Percentiles rank a stretch among this genome's conserved stretches.
phyloP scores from a whole-genome alignment of 768 basidiomycete species.

The Lactarius indigo region DNA sequence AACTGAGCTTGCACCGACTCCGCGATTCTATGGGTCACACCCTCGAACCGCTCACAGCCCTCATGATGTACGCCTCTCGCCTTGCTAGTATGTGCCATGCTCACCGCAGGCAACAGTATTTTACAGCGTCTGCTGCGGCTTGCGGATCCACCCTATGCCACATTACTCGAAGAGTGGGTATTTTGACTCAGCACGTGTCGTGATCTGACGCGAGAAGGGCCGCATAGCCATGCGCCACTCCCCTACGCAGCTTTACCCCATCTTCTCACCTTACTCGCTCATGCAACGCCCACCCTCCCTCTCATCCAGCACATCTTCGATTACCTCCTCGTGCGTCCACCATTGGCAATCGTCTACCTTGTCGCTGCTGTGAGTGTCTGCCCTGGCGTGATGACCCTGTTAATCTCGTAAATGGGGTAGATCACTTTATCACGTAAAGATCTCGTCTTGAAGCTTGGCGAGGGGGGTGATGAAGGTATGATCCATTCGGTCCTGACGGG shows the following conservation, averaged over 20 bases:
- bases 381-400: neutral
- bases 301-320: conserved; percentile 92
- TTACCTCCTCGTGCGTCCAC: conserved; percentile 79
- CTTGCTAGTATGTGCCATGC: conserved; percentile 60
- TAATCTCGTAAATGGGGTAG: conserved; percentile 37
- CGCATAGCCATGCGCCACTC: conserved; percentile 60
- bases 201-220: neutral
- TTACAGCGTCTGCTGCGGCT: conserved; percentile 69
- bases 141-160: conserved; percentile 66
- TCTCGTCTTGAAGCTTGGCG: conserved; percentile 56
- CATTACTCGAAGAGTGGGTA: conserved; percentile 62
- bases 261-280: conserved; percentile 87
- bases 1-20: conserved; percentile 71
- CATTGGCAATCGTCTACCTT: conserved; percentile 78
- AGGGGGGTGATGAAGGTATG: conserved; percentile 79
- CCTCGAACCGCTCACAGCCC: conserved; percentile 80
- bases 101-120: conserved; percentile 44
- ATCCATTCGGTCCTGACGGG: conserved; percentile 68
- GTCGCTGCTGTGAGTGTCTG: conserved; percentile 66
- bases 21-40: conserved; percentile 86
- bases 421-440: conserved; percentile 69
- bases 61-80: conserved; percentile 51
- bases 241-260: conserved; percentile 91
- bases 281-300: conserved; percentile 86
- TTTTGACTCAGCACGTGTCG: neutral